Percentiles rank a stretch among this genome's conserved stretches.
phyloP scores from a whole-genome alignment of 257 asterid genomes.

The Nicotiana sylvestris region DNA sequence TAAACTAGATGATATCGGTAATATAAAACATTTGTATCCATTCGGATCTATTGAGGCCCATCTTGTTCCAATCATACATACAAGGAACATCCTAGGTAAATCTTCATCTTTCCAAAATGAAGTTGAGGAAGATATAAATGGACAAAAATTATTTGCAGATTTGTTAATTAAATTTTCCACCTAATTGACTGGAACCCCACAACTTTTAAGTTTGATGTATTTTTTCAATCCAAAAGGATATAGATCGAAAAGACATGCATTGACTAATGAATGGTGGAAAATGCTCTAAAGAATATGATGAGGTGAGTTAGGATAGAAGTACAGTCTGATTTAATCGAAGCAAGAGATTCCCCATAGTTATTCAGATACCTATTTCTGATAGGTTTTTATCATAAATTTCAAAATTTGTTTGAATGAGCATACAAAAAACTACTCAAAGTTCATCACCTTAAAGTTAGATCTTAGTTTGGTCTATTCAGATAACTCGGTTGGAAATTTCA shows the following conservation, averaged over 20 bases:
- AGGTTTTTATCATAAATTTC: not conserved
- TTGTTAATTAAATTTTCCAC: not conserved
- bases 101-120: not conserved
- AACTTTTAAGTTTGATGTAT: not conserved
- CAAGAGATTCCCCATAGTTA: not conserved
- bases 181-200: not conserved
- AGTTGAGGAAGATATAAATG: not conserved
- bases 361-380: not conserved
- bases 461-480: not conserved
- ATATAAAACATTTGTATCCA: not conserved
- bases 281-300: not conserved
- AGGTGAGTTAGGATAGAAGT: not conserved
- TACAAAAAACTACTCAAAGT: slow-evolving; percentile 3
- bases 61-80: not conserved
- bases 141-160: not conserved
- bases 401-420: not conserved
- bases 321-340: not conserved
- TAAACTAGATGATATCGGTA: not conserved
- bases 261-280: not conserved
- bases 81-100: not conserved
- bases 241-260: not conserved
- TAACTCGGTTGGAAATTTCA: not conserved
- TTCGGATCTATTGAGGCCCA: not conserved
- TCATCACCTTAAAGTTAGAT: not conserved
- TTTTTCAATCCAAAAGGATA: not conserved